Evolutionary conservation across 2,329 filamentous ascomycete species (phyloP), one percentile per base, ranked within the genome.

Genomic region (Stachybotrys chlorohalonatus): DNA sequence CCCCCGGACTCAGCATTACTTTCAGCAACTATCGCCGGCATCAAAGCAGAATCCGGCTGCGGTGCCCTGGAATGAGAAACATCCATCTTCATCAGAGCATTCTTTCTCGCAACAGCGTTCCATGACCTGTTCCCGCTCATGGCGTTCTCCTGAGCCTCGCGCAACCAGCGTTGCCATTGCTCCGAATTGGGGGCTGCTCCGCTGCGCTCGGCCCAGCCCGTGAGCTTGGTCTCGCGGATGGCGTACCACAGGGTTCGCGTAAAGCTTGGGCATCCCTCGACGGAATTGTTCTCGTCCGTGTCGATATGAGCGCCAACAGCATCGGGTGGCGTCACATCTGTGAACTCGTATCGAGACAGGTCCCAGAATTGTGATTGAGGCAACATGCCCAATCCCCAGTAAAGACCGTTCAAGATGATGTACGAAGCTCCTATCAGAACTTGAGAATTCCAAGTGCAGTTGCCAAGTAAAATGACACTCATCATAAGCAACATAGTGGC

Each of bases 401-500:
- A 85, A 0, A 80, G 64, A 9, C 76, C 78, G 56, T 86, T 86
- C 52, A 86, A 72, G 5, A 78, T 58, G 54, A 86, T 79, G 59
- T 86, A 86, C 1, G 75, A 72, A 2, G 68, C 71, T 7, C 80
- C 81, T 56, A 85, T 80, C 11, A 82, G 76, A 9, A 80, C 75
- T 65, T 86, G 82, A 57, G 79, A 78, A 49, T 75, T 73, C 74
- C 81, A 84, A n/a, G 75, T 75, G 65, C 81, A 83, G 63, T 85
- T 85, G 1, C 82, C 82, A 39, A 86, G 67, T 13, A 84, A 68
- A 11, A 86, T 79, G 11, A 86, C 80, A 1, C 78, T 75, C 4
- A 80, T 63, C 83, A 86, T 86, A 49, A 86, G 74, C 31, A 85
- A 59, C 8, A 82, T 74, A 8, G 83, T 86, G 39, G 79, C 82